phyloP scores from a whole-genome alignment of 441 rosid genomes.

The Pelargonium cotyledonis region DNA sequence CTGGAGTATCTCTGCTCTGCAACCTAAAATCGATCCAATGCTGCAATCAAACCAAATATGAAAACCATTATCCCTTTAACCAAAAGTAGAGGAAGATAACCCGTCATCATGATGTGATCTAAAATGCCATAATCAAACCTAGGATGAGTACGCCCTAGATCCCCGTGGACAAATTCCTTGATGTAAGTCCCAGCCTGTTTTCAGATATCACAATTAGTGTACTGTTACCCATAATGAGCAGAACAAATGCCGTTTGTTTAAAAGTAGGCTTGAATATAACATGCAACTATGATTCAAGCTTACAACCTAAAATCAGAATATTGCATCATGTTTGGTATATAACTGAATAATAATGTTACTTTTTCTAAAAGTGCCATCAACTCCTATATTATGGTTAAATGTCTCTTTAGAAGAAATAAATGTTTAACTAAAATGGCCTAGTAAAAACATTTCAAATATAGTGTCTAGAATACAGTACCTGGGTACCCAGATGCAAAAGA shows the following conservation, averaged over 20 bases:
- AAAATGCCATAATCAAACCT: constrained; percentile 37
- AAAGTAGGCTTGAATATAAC: too few relatives aligned
- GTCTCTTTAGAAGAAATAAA: not conserved
- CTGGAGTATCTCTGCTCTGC: constrained; percentile 86
- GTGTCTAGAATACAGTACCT: constrained; percentile 37
- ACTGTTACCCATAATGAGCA: not conserved
- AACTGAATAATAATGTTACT: not conserved
- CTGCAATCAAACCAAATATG: constrained; percentile 32
- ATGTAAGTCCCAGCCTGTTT: constrained; percentile 94
- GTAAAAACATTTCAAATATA: not conserved
- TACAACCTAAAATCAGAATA: not conserved
- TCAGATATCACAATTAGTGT: constrained; percentile 12
- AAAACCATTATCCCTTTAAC: not conserved
- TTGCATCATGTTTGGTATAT: too few relatives aligned
- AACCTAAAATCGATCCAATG: constrained; percentile 72
- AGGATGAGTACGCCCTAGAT: constrained; percentile 90
- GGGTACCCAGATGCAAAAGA: constrained; percentile 88
- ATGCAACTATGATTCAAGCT: too few relatives aligned
- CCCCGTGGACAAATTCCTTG: constrained; percentile 97
- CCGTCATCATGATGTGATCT: not conserved
- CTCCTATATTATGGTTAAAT: not conserved
- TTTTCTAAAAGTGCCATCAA: not conserved
- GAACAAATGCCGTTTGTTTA: too few relatives aligned
- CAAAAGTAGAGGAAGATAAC: not conserved
- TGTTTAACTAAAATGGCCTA: not conserved